Conservation (phyloP, 345 rosid species). For the Gossypium turneri region DNA sequence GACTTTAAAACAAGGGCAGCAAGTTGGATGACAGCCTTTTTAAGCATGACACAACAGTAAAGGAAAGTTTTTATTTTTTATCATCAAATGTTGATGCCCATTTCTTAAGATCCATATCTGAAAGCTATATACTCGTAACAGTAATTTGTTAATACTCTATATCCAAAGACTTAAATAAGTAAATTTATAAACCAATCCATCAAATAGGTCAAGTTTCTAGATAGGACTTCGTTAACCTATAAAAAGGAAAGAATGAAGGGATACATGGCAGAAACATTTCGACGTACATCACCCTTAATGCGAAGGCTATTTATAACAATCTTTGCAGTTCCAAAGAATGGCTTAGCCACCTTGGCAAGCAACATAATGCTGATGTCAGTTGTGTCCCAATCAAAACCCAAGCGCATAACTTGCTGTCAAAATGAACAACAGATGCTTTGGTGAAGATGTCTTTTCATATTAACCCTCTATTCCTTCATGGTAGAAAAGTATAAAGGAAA, state of each 20-base stretch:
- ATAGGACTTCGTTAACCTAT: neutral
- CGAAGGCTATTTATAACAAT: conserved; percentile 87
- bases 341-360: conserved; percentile 82
- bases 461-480: neutral
- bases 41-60: neutral
- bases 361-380: conserved; percentile 77
- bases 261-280: conserved; percentile 1
- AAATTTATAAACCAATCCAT: neutral
- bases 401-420: conserved; percentile 64
- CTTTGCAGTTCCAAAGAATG: conserved; percentile 79
- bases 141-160: neutral
- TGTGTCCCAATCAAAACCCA: conserved; percentile 88
- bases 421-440: neutral
- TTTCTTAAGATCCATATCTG: neutral
- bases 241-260: neutral
- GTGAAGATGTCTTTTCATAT: neutral
- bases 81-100: neutral
- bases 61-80: neutral
- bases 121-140: neutral
- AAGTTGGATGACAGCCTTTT: neutral
- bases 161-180: neutral
- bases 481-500: neutral
- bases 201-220: neutral
- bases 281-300: conserved; percentile 91
- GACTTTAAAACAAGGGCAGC: neutral